Evolutionary conservation across 148 eudicot species (phyloP), one percentile per base, ranked within the genome.

Genomic region (Chenopodium berlandieri): DNA sequence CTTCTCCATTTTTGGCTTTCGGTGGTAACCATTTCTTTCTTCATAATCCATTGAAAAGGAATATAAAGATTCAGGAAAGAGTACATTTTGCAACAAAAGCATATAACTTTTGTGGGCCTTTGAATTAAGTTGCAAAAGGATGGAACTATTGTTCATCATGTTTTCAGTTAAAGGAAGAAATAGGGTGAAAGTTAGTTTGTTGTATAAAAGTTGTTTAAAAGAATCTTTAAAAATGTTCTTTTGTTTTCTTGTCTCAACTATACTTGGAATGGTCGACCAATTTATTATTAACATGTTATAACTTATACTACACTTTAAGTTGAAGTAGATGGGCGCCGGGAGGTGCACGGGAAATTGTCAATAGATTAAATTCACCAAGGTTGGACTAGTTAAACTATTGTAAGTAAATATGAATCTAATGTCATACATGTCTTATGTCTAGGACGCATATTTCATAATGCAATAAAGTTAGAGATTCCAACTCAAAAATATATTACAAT

Each of bases 171-270:
- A 30, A 74, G 17, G 52, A 27, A 48, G n/a, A 16, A 50, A 50
- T 22, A 74, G 62, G 47, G 14, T 50, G 63, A 46, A 52, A 48
- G 37, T 56, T 54, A 16, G 19, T 74, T 40, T 74, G 34, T 50
- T 46, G 4, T 27, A 25, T 4, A 25, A 74, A 74, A 52, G 77
- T 74, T 74, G 13, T 19, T 52, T 23, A 48, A 2, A 2, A 22
- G 10, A 74, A 74, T 74, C 77, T 74, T 11, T 14, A 1, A 27
- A 74, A 50, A 32, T 56, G 60, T 52, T 14, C 13, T 27, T 12
- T 74, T 74, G 62, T 74, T 74, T 50, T 74, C 20, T 74, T 73
- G 76, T 73, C 76, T 73, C 76, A 47, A 46, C 5, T 44, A 50
- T 3, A n/a, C 48, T 47, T 73, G 58, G 10, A 11, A 73, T 47